Percentiles rank a stretch among this genome's conserved stretches.
These are phyloP conservation scores for Patellaria atrata DNA, from an alignment of 495 filamentous ascomycete genomes.

Conservation along the genomic window DNA sequence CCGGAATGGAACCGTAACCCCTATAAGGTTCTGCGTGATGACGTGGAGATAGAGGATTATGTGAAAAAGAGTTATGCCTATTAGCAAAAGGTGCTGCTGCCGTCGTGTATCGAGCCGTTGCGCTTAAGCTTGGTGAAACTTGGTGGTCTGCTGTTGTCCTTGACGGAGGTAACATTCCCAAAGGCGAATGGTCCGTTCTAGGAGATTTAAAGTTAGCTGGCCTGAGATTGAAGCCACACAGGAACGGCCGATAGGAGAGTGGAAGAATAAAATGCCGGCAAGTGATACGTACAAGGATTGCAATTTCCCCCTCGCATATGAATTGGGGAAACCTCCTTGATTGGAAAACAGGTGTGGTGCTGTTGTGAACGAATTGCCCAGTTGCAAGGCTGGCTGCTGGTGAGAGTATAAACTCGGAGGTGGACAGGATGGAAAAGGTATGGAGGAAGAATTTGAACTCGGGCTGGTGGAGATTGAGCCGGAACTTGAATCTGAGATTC, in stretches of 20 bases:
- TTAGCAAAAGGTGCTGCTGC: constrained; percentile 16
- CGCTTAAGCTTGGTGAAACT: constrained; percentile 18
- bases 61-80: too few species aligned
- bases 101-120: constrained; percentile 20
- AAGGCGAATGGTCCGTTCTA: constrained; percentile 20
- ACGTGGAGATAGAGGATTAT: constrained; percentile 20
- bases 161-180: constrained; percentile 22
- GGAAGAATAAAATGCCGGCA: constrained; percentile 11
- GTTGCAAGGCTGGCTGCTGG: constrained; percentile 3
- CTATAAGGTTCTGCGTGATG: constrained; percentile 12
- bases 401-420: constrained; percentile 8
- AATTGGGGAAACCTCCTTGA: too few species aligned
- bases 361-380: constrained; percentile 21
- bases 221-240: constrained; percentile 17
- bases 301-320: too few species aligned
- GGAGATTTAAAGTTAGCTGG: too few species aligned
- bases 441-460: constrained; percentile 23
- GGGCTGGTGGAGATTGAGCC: constrained; percentile 28
- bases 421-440: constrained; percentile 19
- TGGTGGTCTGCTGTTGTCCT: constrained; percentile 18
- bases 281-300: too few species aligned
- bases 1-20: constrained; percentile 19
- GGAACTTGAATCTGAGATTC: constrained; percentile 23
- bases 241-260: constrained; percentile 11
- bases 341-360: constrained; percentile 12